Conservation (phyloP, 2,329 filamentous ascomycete genomes). For the Sarocladium kiliense region DNA sequence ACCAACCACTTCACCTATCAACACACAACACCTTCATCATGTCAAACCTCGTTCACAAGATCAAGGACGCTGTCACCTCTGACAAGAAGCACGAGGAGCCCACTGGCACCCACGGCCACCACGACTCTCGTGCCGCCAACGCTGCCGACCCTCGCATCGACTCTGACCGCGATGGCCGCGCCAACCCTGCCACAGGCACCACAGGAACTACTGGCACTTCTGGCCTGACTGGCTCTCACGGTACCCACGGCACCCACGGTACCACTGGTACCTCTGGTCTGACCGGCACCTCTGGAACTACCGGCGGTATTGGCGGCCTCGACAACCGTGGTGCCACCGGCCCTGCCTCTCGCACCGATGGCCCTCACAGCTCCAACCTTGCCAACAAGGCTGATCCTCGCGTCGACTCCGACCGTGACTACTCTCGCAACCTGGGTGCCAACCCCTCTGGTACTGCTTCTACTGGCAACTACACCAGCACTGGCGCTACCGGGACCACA, state of each 20-base stretch:
- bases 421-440: conserved; percentile 26
- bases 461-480: conserved; percentile 18
- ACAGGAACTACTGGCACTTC: conserved; percentile 15
- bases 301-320: conserved; percentile 9
- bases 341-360: conserved; percentile 20
- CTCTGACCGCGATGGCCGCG: conserved; percentile 29
- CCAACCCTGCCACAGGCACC: conserved; percentile 20
- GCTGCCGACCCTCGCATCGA: conserved; percentile 46
- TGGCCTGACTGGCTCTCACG: conserved; percentile 16
- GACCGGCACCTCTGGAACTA: conserved; percentile 9
- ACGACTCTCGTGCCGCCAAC: conserved; percentile 27
- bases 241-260: background rate
- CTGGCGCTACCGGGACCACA: conserved; percentile 17
- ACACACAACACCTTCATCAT: conserved; percentile 34
- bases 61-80: conserved; percentile 49
- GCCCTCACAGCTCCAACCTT: conserved; percentile 41
- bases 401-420: conserved; percentile 48
- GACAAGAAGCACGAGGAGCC: conserved; percentile 26
- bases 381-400: conserved; percentile 49
- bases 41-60: conserved; percentile 54
- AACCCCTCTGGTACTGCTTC: conserved; percentile 19
- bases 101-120: conserved; percentile 17
- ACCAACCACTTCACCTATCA: conserved; percentile 7
- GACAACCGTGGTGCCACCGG: conserved; percentile 11
- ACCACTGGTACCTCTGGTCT: conserved; percentile 12